Evolutionary conservation across 129 eudicot species (phyloP).

Genomic region (Chrysanthemum seticuspe): DNA sequence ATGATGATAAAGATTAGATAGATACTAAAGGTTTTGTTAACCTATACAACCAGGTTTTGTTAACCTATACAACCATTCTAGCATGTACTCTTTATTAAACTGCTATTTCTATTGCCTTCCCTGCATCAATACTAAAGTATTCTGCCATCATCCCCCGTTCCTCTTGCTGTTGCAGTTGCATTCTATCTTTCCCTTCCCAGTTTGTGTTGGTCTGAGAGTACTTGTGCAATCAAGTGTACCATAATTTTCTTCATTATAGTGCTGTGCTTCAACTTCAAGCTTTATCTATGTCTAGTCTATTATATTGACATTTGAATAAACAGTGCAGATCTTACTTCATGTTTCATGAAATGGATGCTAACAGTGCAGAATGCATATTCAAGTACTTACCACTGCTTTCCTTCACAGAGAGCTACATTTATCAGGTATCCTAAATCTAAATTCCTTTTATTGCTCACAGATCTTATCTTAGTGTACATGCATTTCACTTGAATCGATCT

Average conservation of each 20-base stretch:
- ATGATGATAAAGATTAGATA: no score
- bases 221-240: background rate
- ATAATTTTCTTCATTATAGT: background rate
- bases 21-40: no score
- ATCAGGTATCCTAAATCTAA: conserved; percentile 56
- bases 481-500: background rate
- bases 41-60: no score
- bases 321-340: conserved; percentile 98
- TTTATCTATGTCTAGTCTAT: conserved; percentile 6
- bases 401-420: conserved; percentile 88
- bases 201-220: no score
- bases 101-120: no score
- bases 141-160: no score
- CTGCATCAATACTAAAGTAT: no score
- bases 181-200: no score
- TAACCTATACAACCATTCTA: no score
- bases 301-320: conserved; percentile 9
- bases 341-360: conserved; percentile 89
- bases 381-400: conserved; percentile 80
- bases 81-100: no score
- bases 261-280: conserved; percentile 5
- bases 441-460: conserved; percentile 1
- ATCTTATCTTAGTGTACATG: background rate
- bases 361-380: conserved; percentile 62
- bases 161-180: no score